These are phyloP conservation scores for Termitomyces sp. DNA, from an alignment of 768 basidiomycete species.

Conservation along the genomic window DNA sequence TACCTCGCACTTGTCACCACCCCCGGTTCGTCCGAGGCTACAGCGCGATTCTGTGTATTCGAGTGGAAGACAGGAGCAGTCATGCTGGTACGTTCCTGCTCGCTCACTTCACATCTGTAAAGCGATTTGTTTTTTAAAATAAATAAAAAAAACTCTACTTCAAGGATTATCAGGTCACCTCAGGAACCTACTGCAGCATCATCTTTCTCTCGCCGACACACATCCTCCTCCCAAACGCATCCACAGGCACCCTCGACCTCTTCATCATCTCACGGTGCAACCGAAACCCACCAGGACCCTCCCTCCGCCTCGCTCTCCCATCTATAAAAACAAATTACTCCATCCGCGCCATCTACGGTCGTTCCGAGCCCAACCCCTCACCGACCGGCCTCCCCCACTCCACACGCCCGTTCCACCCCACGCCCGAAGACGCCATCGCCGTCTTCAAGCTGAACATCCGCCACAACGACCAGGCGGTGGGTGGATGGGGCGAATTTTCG, in stretches of 20 bases:
- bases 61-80: constrained; percentile 36
- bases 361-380: constrained; percentile 9
- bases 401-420: not conserved
- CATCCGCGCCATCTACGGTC: constrained; percentile 4
- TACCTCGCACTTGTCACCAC: constrained; percentile 33
- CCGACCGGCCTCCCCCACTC: not conserved
- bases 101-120: not conserved
- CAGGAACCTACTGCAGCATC: constrained; percentile 16
- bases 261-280: constrained; percentile 10
- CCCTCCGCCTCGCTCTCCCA: constrained; percentile 1
- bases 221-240: constrained; percentile 21
- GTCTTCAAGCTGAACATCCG: constrained; percentile 8
- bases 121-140: not conserved
- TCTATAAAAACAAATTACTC: not conserved
- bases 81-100: constrained; percentile 23
- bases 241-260: constrained; percentile 15
- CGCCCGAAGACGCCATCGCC: constrained; percentile 7
- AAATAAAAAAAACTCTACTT: not conserved
- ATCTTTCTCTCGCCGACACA: constrained; percentile 19
- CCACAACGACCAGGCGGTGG: not conserved
- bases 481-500: constrained; percentile 3
- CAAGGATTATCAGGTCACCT: constrained; percentile 12
- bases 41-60: constrained; percentile 32
- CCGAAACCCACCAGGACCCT: not conserved
- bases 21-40: constrained; percentile 11